Conservation (phyloP, 2,329 filamentous ascomycete genomes). For the Blastomyces silverae region DNA sequence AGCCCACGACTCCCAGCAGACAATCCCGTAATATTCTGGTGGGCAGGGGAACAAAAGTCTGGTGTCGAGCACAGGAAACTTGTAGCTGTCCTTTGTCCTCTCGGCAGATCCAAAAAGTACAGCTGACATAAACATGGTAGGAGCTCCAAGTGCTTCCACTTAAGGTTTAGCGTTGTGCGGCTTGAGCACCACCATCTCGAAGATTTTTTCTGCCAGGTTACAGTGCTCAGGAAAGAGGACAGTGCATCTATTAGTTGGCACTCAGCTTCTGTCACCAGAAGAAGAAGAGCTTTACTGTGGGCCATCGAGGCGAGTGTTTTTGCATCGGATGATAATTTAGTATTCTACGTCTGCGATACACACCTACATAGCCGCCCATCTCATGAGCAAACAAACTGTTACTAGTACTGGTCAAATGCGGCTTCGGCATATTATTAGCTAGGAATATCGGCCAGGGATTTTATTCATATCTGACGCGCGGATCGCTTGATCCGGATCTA, state of each 20-base stretch:
- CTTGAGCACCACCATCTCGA: too few species aligned
- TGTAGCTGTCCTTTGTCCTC: conserved; percentile 2
- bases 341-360: not conserved
- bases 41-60: not conserved
- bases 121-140: conserved; percentile 6
- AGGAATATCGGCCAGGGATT: not conserved
- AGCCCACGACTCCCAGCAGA: conserved; percentile 4
- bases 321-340: not conserved
- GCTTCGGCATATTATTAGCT: not conserved
- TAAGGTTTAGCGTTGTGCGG: conserved; percentile 6
- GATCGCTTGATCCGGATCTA: not conserved
- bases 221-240: too few species aligned
- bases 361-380: not conserved
- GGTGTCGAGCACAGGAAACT: not conserved
- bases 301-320: not conserved
- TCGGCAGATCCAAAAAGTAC: conserved; percentile 1
- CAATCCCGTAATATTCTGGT: not conserved
- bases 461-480: not conserved
- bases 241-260: too few species aligned
- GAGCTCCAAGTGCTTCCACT: not conserved
- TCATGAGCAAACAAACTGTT: not conserved
- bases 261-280: not conserved
- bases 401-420: too few species aligned
- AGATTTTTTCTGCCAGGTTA: too few species aligned
- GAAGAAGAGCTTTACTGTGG: not conserved